These are phyloP conservation scores for Dactylellina parvicollis DNA, from an alignment of 2,329 filamentous ascomycete species.

Conservation along the genomic window DNA sequence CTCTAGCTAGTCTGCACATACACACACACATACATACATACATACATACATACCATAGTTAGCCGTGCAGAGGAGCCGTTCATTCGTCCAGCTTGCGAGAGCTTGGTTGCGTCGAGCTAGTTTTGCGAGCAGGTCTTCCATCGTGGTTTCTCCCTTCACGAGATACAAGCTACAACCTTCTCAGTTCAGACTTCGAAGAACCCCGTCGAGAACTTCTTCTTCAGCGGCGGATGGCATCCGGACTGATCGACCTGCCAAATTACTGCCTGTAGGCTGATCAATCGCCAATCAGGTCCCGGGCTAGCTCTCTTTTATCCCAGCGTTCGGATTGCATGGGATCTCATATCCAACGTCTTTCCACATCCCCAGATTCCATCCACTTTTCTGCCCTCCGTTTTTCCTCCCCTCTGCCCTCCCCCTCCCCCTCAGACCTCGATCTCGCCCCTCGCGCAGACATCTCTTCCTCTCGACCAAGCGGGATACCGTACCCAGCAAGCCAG, in stretches of 20 bases:
- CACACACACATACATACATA: no score
- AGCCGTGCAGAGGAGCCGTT: no score
- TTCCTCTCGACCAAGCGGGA: constrained; percentile 14
- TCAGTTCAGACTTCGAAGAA: constrained; percentile 24
- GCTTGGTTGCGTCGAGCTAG: constrained; percentile 4
- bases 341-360: constrained; percentile 36
- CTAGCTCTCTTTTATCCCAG: constrained; percentile 25
- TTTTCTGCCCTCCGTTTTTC: no score
- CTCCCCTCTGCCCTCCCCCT: not conserved
- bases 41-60: not conserved
- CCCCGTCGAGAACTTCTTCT: constrained; percentile 12
- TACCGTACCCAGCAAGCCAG: constrained; percentile 20
- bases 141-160: not conserved
- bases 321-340: constrained; percentile 25
- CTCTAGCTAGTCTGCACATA: not conserved
- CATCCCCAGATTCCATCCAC: not conserved
- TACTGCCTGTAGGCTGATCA: constrained; percentile 49
- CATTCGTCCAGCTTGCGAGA: constrained; percentile 6
- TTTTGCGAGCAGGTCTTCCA: not conserved
- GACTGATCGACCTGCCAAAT: constrained; percentile 53
- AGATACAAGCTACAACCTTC: constrained; percentile 35
- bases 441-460: not conserved
- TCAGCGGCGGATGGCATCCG: constrained; percentile 39
- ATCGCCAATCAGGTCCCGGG: constrained; percentile 52
- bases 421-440: not conserved